phyloP scores from a whole-genome alignment of 768 basidiomycete genomes.

The Rhodotorula graminis region DNA sequence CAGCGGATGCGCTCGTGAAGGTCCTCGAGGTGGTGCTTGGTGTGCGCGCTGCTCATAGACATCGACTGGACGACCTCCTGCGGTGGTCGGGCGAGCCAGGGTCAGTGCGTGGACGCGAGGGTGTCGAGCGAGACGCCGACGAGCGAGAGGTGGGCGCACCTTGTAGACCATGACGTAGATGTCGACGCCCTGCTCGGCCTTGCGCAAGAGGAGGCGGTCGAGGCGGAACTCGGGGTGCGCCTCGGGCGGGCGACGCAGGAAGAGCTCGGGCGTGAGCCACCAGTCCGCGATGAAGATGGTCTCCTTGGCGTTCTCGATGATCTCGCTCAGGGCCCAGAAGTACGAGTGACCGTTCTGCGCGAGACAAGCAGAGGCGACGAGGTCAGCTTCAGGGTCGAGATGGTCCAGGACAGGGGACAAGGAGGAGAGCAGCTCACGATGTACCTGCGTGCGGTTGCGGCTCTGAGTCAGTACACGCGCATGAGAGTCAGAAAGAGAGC shows the following conservation, averaged over 20 bases:
- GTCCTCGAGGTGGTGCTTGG: slow-evolving; percentile 66
- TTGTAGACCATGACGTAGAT: slow-evolving; percentile 91
- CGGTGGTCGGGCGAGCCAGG: slow-evolving; percentile 4
- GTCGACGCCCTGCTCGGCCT: slow-evolving; percentile 87
- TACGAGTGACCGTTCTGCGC: slow-evolving; percentile 80
- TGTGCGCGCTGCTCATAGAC: slow-evolving; percentile 46
- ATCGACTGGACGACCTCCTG: slow-evolving; percentile 75
- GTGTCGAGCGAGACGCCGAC: too few relatives aligned
- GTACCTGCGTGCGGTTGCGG: not conserved
- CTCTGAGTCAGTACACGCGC: not conserved
- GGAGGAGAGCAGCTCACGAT: not conserved
- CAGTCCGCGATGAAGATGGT: slow-evolving; percentile 78
- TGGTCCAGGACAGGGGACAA: not conserved
- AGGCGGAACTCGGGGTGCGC: slow-evolving; percentile 80
- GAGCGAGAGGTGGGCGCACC: slow-evolving; percentile 45
- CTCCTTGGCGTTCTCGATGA: slow-evolving; percentile 54
- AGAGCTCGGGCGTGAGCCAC: slow-evolving; percentile 94
- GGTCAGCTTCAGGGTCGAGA: too few relatives aligned
- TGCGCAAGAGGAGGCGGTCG: slow-evolving; percentile 74
- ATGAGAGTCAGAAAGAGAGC: too few relatives aligned
- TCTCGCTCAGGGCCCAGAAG: slow-evolving; percentile 85
- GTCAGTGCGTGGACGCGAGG: too few relatives aligned
- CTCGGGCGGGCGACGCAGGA: slow-evolving; percentile 85
- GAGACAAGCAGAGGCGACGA: not conserved
- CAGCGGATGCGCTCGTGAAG: slow-evolving; percentile 82